Evolutionary conservation across 1,284 basidiomycete genomes (phyloP).

Genomic region (Abortiporus biennis): DNA sequence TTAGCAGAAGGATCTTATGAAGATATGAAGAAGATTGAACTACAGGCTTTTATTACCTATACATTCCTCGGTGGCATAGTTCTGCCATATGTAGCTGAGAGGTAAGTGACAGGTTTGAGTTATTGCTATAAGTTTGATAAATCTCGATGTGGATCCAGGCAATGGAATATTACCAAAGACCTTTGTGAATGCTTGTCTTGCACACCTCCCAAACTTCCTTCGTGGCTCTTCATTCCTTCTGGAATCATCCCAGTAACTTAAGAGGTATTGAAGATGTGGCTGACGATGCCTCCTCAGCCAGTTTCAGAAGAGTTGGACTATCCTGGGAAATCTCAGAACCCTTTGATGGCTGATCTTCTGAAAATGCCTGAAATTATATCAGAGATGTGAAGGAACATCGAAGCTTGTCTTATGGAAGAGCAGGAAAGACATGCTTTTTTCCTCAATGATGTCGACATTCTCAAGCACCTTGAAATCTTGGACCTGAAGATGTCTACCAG

Average conservation of each 20-base stretch:
- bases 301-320: not conserved
- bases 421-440: not conserved
- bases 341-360: too few species aligned
- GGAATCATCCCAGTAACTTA: constrained; percentile 15
- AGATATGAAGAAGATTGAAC: not conserved
- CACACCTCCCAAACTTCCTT: constrained; percentile 15
- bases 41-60: constrained; percentile 4
- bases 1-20: constrained; percentile 7
- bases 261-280: constrained; percentile 15
- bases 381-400: too few species aligned
- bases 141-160: not conserved
- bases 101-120: constrained; percentile 6
- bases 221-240: constrained; percentile 20
- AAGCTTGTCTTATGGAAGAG: constrained; percentile 3
- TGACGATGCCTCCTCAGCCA: not conserved
- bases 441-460: not conserved
- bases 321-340: not conserved
- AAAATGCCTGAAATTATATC: too few species aligned
- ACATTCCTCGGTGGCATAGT: constrained; percentile 9
- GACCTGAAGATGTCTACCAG: not conserved
- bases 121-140: not conserved
- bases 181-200: constrained; percentile 5
- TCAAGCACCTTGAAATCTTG: not conserved
- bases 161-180: constrained; percentile 5
- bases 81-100: constrained; percentile 11